A percentile compares a stretch with the other conserved stretches of the same genome.
These are phyloP conservation scores for Solanum chacoense DNA, from an alignment of 305 asterid species.

Conservation along the genomic window DNA sequence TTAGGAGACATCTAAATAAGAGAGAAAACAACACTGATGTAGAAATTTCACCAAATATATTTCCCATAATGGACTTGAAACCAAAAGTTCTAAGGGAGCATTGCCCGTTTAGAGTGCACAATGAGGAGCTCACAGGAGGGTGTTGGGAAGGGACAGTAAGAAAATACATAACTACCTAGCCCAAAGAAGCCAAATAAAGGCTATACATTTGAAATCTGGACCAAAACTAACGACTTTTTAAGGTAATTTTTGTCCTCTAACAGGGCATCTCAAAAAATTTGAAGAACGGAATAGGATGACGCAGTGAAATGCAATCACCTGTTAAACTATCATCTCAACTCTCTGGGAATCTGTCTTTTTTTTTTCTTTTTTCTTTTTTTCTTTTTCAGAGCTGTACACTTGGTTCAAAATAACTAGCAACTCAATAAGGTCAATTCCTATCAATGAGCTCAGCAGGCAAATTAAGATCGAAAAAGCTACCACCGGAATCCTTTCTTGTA, in stretches of 20 bases:
- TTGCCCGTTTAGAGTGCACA: background rate
- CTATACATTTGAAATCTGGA: background rate
- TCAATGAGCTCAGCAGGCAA: constrained; percentile 48
- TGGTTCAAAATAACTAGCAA: background rate
- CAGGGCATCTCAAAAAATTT: background rate
- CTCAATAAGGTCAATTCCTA: constrained; percentile 14
- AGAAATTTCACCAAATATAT: background rate
- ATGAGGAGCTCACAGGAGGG: background rate
- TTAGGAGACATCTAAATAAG: background rate
- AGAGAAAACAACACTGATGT: background rate
- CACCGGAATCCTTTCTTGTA: constrained; percentile 28
- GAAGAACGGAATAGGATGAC: background rate
- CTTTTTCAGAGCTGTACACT: constrained; percentile 15
- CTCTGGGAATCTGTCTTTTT: background rate
- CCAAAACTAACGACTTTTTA: background rate
- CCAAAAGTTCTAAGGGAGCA: background rate
- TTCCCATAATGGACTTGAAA: background rate
- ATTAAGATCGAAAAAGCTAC: constrained; percentile 54
- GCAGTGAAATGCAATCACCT: background rate
- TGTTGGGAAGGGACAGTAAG: background rate
- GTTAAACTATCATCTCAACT: background rate
- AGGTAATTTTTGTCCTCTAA: background rate
- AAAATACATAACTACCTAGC: background rate
- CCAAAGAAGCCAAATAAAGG: background rate
- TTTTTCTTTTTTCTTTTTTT: background rate